Evolutionary conservation across 768 basidiomycete genomes (phyloP), one percentile per base, ranked within the genome.

Genomic region (Tubosaeta sp.): DNA sequence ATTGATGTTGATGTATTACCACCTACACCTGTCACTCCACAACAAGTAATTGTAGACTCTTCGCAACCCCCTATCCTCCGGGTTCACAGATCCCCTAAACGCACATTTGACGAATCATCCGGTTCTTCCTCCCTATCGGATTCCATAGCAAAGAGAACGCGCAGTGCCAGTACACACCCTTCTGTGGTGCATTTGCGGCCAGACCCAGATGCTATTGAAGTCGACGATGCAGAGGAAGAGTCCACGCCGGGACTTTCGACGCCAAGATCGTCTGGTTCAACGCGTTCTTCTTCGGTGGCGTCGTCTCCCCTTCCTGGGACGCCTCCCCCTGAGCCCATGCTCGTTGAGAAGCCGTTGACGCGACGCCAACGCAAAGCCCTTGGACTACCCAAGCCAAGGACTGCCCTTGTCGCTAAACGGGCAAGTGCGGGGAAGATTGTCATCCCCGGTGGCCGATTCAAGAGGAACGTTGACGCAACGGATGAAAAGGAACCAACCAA

Each of bases 331-430:
- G 65, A 66, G 11, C 55, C 62, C 1, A 41, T 35, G 11, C 39
- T 6, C 21, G 16, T 49, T 30, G 55, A 72, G 55, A 74, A 69
- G 41, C 74, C 73, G 6, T 48, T 90, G 41, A 90, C 87, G 7
- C 71, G 83, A 43, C 71, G 87, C 19, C 80, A 91, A 67, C 74
- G 84, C 30, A 90, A 84, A 69, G 73, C 71, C n/a, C 72, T 84
- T 11, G 84, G 85, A 2, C 63, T 90, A 38, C 86, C 86, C 0
- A 87, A 83, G 62, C 62, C 73, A 1, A 71, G 78, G 4, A 31
- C 71, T 8, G 71, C 65, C 4, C 59, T 69, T 13, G 61, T 61
- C 8, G 63, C 59, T 27, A 62, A 62, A 49, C 59, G 62, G 32
- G 43, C 51, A 18, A 64, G 74, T 47, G 76, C 77, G 36, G 86